A percentile compares a stretch with the other conserved stretches of the same genome.
Conservation (phyloP, 2,329 filamentous ascomycete genomes). For the Cordyceps fumosorosea region DNA sequence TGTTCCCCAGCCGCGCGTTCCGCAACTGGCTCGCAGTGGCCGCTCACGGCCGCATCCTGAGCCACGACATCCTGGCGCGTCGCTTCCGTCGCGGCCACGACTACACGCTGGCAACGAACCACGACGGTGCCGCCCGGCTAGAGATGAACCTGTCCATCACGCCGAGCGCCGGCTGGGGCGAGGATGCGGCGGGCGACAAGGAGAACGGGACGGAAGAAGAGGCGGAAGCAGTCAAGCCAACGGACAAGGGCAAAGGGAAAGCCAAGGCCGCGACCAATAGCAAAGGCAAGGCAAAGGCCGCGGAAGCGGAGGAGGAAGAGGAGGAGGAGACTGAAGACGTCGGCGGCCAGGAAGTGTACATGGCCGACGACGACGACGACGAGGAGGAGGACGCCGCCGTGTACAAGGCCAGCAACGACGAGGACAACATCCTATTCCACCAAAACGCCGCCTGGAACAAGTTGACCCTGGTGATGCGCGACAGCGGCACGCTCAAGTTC, state of each 20-base stretch:
- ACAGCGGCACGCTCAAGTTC: conserved; percentile 80
- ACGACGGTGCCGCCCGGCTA: conserved; percentile 69
- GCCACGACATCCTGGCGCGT: conserved; percentile 72
- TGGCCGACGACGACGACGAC: conserved; percentile 81
- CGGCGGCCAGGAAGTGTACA: conserved; percentile 83
- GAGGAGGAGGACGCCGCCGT: conserved; percentile 80
- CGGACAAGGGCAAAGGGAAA: conserved; percentile 24
- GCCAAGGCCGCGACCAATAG: conserved; percentile 17
- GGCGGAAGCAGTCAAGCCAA: conserved; percentile 27
- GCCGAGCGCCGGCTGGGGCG: conserved; percentile 78
- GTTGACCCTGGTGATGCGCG: conserved; percentile 81
- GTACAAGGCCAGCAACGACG: conserved; percentile 73
- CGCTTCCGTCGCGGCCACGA: conserved; percentile 82
- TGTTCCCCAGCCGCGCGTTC: conserved; percentile 82
- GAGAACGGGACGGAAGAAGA: conserved; percentile 40
- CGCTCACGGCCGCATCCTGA: conserved; percentile 67
- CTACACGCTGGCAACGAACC: conserved; percentile 87
- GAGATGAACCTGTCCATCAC: conserved; percentile 87
- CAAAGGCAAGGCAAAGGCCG: conserved; percentile 23
- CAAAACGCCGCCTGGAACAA: conserved; percentile 75
- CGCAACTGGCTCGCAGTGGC: conserved; percentile 81
- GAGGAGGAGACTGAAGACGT: conserved; percentile 45
- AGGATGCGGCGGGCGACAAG: conserved; percentile 49
- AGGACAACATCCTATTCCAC: conserved; percentile 62
- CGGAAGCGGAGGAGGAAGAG: conserved; percentile 23